Base-by-base conservation (phyloP, 305 asterid species). In the Rubia tinctorum region DNA sequence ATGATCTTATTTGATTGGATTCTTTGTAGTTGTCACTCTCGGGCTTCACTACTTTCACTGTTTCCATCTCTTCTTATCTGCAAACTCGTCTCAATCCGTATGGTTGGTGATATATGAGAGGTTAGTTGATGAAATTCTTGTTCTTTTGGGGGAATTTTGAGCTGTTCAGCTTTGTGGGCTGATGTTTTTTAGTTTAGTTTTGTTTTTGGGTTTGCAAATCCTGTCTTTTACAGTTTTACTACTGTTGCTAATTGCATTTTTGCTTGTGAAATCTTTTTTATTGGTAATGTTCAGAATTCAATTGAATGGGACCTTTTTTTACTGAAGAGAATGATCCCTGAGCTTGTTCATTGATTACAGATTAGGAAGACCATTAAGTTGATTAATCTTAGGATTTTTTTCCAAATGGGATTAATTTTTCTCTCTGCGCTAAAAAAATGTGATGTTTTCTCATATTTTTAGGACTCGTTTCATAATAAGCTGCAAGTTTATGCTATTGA, bases 71-170 rank as follows among this genome's bases (percentile, higher is more conserved):
- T 82, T 82, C 87, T 8, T 95, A 95, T 81, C 84, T 86, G 14
- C 82, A 60, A 68, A 87, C 92, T 74, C 76, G 45, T 78, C 91
- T 95, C 78, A 85, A 64, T 63, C 96, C 98, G 66, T 95, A 83
- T 68, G 95, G 88, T 7, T 95, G 98, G 99, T 88, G 91, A 40
- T 95, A 92, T 81, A 80, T 92, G 43, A 86, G 84, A 87, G 99
- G 99, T 91, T 72, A 20, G n/a, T 74, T 74, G 18, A 20, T n/a
- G 77, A 37, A n/a, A 70, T 56, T 64, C 59, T 60, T 58, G 22
- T 13, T 44, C 34, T 13, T 34, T n/a, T 74, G 55, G 68, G 60
- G 10, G 62, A 49, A 71, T 61, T 53, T 37, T 55, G n/a, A 39
- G 23, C 67, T 79, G 7, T 40, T 8, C 22, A 56, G 81, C 40